Percentiles rank a stretch among this genome's conserved stretches.
phyloP scores from a whole-genome alignment of 257 asterid species.

The Solanum pinnatisectum region DNA sequence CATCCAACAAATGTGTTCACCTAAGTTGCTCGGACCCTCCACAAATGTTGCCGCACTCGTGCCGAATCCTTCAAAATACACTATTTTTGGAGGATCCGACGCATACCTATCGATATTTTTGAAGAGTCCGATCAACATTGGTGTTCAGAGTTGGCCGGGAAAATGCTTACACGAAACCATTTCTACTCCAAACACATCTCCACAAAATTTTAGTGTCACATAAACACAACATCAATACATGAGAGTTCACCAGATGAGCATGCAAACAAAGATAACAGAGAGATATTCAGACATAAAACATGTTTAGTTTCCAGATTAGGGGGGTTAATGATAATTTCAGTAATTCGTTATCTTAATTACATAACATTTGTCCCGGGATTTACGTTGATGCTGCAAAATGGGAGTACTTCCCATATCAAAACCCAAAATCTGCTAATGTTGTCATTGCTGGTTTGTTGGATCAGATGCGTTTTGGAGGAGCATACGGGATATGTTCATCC shows the following conservation, averaged over 20 bases:
- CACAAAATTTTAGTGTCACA: not conserved
- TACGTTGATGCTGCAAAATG: not conserved
- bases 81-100: not conserved
- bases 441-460: not conserved
- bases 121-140: not conserved
- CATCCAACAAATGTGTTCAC: not conserved
- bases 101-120: too few relatives aligned
- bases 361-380: not conserved
- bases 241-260: not conserved
- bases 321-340: not conserved
- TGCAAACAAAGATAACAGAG: not conserved
- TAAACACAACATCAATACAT: not conserved
- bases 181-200: not conserved
- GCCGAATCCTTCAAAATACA: not conserved
- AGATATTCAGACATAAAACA: not conserved
- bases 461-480: constrained; percentile 64
- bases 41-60: not conserved
- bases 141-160: not conserved
- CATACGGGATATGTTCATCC: constrained; percentile 59
- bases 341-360: not conserved
- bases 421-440: not conserved
- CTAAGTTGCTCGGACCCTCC: not conserved
- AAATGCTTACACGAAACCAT: not conserved
- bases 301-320: not conserved
- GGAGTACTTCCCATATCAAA: not conserved